Evolutionary conservation across 2,329 filamentous ascomycete species (phyloP).

Genomic region (Aspergillus ochraceus): DNA sequence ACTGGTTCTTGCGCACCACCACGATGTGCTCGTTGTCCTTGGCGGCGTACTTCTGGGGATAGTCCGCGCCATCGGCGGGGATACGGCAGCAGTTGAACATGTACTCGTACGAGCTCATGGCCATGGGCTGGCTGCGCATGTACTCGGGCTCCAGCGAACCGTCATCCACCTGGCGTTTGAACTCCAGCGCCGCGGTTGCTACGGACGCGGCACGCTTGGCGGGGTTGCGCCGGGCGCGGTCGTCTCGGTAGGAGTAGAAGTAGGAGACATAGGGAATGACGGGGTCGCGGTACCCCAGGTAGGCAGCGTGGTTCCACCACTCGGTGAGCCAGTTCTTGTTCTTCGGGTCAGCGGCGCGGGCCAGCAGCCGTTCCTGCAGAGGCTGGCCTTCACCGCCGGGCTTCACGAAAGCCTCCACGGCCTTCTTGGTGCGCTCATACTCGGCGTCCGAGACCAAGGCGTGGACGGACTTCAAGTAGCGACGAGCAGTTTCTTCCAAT

Average conservation of each 20-base stretch:
- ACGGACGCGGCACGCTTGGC: conserved; percentile 92
- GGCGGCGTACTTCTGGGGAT: conserved; percentile 75
- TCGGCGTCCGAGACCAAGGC: conserved; percentile 60
- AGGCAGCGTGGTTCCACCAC: conserved; percentile 97
- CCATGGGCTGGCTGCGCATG: conserved; percentile 96
- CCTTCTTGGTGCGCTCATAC: conserved; percentile 67
- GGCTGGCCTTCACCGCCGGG: conserved; percentile 80
- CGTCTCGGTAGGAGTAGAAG: conserved; percentile 98
- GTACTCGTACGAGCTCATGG: conserved; percentile 97
- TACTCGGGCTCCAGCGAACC: conserved; percentile 91
- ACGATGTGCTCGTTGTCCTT: conserved; percentile 82
- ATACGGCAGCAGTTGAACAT: conserved; percentile 97
- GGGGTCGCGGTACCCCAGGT: conserved; percentile 89
- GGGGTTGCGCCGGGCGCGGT: conserved; percentile 81
- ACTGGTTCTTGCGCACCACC: conserved; percentile 91
- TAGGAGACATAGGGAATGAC: conserved; percentile 98
- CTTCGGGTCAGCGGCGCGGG: conserved; percentile 74
- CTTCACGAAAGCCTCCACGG: conserved; percentile 82
- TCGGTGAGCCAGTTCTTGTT: conserved; percentile 93
- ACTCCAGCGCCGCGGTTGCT: conserved; percentile 80
- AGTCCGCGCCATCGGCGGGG: conserved; percentile 76
- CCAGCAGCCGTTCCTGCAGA: conserved; percentile 84
- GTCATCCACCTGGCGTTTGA: conserved; percentile 87
- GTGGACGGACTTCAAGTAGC: conserved; percentile 67
- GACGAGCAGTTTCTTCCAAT: conserved; percentile 63